Conservation (phyloP, 257 asterid genomes). For the Nemophila menziesii region DNA sequence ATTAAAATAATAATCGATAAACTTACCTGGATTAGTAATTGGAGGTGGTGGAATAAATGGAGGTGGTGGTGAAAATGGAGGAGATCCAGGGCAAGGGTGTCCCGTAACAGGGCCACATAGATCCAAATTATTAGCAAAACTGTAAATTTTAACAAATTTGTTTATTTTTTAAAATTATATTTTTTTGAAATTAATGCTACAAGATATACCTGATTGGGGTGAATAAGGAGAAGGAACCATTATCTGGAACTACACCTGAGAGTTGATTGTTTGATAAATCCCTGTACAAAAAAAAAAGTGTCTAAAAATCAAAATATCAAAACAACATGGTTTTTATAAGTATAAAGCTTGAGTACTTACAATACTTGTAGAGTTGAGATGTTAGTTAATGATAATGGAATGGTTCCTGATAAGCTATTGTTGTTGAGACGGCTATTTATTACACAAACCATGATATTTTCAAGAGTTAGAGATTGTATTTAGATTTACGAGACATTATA, state of each 20-base stretch:
- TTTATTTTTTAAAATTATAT: conserved; percentile 10
- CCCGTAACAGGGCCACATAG: conserved; percentile 97
- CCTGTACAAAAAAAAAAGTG: conserved; percentile 30
- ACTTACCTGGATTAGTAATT: conserved; percentile 63
- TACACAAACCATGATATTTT: conserved; percentile 17
- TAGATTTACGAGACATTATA: neutral
- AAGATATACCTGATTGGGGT: conserved; percentile 74
- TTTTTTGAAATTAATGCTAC: conserved; percentile 5
- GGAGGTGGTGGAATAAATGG: conserved; percentile 93
- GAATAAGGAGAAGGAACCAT: conserved; percentile 85
- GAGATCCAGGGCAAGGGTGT: conserved; percentile 96
- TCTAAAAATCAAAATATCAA: conserved; percentile 3
- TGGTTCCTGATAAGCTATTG: conserved; percentile 72
- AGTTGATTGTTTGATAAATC: conserved; percentile 87
- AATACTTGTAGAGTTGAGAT: conserved; percentile 81
- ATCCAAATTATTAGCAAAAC: conserved; percentile 91
- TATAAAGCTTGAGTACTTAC: conserved; percentile 40
- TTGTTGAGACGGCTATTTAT: conserved; percentile 89
- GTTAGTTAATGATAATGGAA: conserved; percentile 74
- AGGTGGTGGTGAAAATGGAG: conserved; percentile 99
- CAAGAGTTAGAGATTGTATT: neutral
- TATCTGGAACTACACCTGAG: conserved; percentile 87
- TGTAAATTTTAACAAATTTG: conserved; percentile 20
- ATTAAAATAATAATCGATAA: neutral
- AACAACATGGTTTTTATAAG: neutral